phyloP scores from a whole-genome alignment of 2,329 filamentous ascomycete species.

The Aspergillus sp. region DNA sequence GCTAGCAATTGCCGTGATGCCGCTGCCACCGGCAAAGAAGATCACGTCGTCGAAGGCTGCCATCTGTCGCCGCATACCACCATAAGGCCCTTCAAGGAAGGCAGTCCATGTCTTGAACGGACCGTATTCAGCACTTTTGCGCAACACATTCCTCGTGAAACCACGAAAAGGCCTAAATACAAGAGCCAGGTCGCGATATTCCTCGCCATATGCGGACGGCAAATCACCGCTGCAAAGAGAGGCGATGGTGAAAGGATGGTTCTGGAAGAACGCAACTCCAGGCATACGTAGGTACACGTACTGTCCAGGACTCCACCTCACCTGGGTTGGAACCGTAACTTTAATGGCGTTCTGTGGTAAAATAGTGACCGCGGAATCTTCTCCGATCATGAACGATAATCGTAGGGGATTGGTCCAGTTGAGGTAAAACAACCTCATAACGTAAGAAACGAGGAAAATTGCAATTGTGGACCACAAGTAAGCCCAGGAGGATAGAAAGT shows the following conservation, averaged over 20 bases:
- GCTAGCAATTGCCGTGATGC: conserved; percentile 89
- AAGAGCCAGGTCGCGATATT: conserved; percentile 83
- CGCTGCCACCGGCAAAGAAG: conserved; percentile 88
- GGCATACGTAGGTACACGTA: conserved; percentile 95
- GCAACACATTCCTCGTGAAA: conserved; percentile 82
- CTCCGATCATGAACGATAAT: conserved; percentile 79
- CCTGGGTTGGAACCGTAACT: conserved; percentile 88
- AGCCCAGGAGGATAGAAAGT: conserved; percentile 84
- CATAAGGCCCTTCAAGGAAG: conserved; percentile 91
- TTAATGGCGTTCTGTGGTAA: conserved; percentile 95
- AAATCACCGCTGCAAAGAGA: conserved; percentile 93
- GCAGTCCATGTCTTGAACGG: conserved; percentile 90
- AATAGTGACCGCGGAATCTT: conserved; percentile 85
- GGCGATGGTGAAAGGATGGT: conserved; percentile 93
- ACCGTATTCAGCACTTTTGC: conserved; percentile 78
- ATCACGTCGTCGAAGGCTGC: conserved; percentile 93
- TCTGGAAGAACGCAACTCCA: conserved; percentile 84
- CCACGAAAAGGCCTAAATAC: conserved; percentile 91
- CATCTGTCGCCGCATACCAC: conserved; percentile 86
- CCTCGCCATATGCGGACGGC: conserved; percentile 83
- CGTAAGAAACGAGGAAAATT: conserved; percentile 76
- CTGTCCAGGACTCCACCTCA: conserved; percentile 90
- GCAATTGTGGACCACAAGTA: conserved; percentile 80
- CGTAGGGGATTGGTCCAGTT: conserved; percentile 86
- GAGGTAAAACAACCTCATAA: conserved; percentile 74